Conservation (phyloP, 2,329 filamentous ascomycete species). For the Nothopassalora personata region DNA sequence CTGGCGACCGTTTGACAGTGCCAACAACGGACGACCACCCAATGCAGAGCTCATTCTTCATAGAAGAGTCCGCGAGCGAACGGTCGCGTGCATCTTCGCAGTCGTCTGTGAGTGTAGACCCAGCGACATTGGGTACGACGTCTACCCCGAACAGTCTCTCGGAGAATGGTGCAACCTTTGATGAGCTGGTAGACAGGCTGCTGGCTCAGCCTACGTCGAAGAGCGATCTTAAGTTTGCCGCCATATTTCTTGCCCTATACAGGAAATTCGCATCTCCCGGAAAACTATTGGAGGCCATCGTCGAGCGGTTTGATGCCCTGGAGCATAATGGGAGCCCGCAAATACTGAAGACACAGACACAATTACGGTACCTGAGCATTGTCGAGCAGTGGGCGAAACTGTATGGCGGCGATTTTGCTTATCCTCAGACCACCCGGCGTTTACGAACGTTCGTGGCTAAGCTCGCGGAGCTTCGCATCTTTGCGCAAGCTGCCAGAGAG, state of each 20-base stretch:
- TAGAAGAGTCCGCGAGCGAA: conserved; percentile 62
- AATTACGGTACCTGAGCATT: conserved; percentile 76
- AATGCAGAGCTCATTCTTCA: conserved; percentile 52
- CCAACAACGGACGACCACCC: conserved; percentile 42
- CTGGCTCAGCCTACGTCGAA: conserved; percentile 76
- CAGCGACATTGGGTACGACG: conserved; percentile 14
- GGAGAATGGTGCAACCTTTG: conserved; percentile 54
- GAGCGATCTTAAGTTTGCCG: conserved; percentile 79
- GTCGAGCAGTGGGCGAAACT: conserved; percentile 82
- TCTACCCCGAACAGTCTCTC: conserved; percentile 29
- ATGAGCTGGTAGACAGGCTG: conserved; percentile 70
- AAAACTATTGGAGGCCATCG: conserved; percentile 70
- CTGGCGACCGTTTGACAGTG: conserved; percentile 27
- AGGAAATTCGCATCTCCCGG: conserved; percentile 84
- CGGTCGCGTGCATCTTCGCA: conserved; percentile 59
- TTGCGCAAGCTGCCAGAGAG: conserved; percentile 77
- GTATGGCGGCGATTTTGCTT: conserved; percentile 91
- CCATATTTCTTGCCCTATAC: conserved; percentile 88
- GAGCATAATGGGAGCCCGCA: conserved; percentile 63
- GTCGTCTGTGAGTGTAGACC: conserved; percentile 58
- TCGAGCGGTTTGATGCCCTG: conserved; percentile 67
- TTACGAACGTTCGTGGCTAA: conserved; percentile 70
- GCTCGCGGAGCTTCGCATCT: conserved; percentile 73
- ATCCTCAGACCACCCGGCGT: conserved; percentile 63
- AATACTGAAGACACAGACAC: conserved; percentile 71